phyloP scores from a whole-genome alignment of 768 basidiomycete species.

The Saitozyma podzolica region DNA sequence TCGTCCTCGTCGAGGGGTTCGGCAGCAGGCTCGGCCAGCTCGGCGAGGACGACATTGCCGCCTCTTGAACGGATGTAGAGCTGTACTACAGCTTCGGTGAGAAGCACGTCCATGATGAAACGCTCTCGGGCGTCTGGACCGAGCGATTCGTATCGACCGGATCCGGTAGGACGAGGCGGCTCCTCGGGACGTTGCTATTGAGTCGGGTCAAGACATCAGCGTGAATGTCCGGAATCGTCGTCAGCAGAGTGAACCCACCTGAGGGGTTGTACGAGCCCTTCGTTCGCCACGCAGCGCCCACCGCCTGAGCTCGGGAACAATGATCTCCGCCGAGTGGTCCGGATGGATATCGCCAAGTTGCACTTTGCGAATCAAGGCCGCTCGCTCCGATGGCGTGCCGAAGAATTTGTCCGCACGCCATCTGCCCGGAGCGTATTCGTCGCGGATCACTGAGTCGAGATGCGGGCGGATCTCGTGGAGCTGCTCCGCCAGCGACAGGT shows the following conservation, averaged over 20 bases:
- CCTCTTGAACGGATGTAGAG: too few species aligned
- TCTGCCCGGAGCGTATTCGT: constrained; percentile 31
- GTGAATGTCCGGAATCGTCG: background rate
- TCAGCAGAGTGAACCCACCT: background rate
- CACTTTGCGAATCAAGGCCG: background rate
- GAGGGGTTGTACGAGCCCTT: background rate
- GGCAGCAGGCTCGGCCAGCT: too few species aligned
- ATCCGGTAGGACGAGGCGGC: constrained; percentile 27
- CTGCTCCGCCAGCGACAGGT: constrained; percentile 16
- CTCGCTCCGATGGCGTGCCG: background rate
- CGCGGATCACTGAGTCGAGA: constrained; percentile 28
- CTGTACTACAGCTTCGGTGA: constrained; percentile 22
- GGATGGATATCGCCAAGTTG: constrained; percentile 30
- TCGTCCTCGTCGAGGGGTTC: too few species aligned
- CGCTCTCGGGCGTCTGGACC: background rate
- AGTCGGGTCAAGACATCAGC: background rate
- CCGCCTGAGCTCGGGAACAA: constrained; percentile 38
- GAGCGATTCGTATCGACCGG: constrained; percentile 30
- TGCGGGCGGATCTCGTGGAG: constrained; percentile 27
- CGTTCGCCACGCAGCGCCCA: constrained; percentile 29
- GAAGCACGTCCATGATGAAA: constrained; percentile 24
- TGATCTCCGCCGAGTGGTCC: constrained; percentile 21
- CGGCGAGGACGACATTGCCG: too few species aligned
- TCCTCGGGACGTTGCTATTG: constrained; percentile 2
- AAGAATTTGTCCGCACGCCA: constrained; percentile 33